These are phyloP conservation scores for Psidium guajava DNA, from an alignment of 345 rosid species.

Conservation along the genomic window DNA sequence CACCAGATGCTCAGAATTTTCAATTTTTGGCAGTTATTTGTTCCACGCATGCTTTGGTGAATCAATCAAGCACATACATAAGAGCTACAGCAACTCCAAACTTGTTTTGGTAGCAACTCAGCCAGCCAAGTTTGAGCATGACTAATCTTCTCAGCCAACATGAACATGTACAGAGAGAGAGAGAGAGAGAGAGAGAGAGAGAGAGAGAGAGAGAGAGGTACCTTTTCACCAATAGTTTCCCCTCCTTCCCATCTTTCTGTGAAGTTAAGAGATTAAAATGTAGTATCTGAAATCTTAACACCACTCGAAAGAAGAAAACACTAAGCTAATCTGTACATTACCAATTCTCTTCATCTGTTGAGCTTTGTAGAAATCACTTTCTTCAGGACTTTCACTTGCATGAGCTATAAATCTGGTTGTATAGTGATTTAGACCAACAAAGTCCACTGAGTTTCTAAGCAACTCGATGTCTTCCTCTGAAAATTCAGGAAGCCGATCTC, in stretches of 20 bases:
- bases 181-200: not conserved
- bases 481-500: constrained; percentile 64
- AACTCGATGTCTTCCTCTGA: constrained; percentile 53
- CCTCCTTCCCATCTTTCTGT: constrained; percentile 75
- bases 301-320: not conserved
- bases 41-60: not conserved
- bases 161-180: not conserved
- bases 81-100: not conserved
- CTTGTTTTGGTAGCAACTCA: not conserved
- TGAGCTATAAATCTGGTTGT: constrained; percentile 73
- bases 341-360: constrained; percentile 62
- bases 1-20: not conserved
- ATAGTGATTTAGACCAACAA: constrained; percentile 82
- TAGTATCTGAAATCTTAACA: not conserved
- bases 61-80: not conserved
- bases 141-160: not conserved
- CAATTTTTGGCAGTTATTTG: not conserved
- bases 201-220: constrained; percentile 6
- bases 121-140: not conserved
- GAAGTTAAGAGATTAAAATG: not conserved
- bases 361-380: constrained; percentile 35
- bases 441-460: constrained; percentile 55
- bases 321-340: constrained; percentile 11
- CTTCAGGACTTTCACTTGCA: constrained; percentile 24
- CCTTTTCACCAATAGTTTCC: constrained; percentile 73